phyloP scores from a whole-genome alignment of 768 basidiomycete species.

The Pholiota molesta region DNA sequence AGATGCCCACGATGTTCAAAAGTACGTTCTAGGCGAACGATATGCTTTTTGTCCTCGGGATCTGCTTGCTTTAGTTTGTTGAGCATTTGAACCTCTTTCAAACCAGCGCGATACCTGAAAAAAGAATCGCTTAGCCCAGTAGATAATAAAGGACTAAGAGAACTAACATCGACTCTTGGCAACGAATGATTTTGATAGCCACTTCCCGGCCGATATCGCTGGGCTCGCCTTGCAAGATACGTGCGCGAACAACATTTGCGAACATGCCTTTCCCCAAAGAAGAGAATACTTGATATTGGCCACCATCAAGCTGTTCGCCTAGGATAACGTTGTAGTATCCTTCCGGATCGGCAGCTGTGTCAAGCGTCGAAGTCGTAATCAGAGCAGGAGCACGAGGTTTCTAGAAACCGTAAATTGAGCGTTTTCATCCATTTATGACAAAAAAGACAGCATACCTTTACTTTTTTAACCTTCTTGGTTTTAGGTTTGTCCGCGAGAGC shows the following conservation, averaged over 20 bases:
- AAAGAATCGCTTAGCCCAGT: slow-evolving; percentile 10
- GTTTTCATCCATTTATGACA: not conserved
- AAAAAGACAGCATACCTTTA: slow-evolving; percentile 42
- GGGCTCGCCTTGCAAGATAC: slow-evolving; percentile 69
- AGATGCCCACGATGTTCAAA: slow-evolving; percentile 98
- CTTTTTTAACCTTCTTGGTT: slow-evolving; percentile 58
- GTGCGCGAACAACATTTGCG: slow-evolving; percentile 91
- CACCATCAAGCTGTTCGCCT: slow-evolving; percentile 91
- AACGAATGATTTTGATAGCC: slow-evolving; percentile 95
- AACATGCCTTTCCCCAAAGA: slow-evolving; percentile 99
- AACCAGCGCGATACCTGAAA: slow-evolving; percentile 88
- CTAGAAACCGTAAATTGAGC: slow-evolving; percentile 25
- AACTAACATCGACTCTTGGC: slow-evolving; percentile 94
- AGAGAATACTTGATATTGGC: slow-evolving; percentile 92
- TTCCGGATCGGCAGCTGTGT: slow-evolving; percentile 91
- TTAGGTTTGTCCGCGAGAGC: slow-evolving; percentile 48
- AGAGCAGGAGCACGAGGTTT: slow-evolving; percentile 60
- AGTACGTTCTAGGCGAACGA: slow-evolving; percentile 89
- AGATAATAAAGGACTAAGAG: not conserved
- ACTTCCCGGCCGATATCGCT: slow-evolving; percentile 69
- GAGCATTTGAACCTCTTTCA: slow-evolving; percentile 90
- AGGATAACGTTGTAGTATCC: slow-evolving; percentile 95
- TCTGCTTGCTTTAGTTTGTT: slow-evolving; percentile 87
- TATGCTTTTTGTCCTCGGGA: slow-evolving; percentile 95
- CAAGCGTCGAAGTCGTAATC: slow-evolving; percentile 72